Evolutionary conservation across 345 rosid genomes (phyloP).

Genomic region (Hirschfeldia incana): DNA sequence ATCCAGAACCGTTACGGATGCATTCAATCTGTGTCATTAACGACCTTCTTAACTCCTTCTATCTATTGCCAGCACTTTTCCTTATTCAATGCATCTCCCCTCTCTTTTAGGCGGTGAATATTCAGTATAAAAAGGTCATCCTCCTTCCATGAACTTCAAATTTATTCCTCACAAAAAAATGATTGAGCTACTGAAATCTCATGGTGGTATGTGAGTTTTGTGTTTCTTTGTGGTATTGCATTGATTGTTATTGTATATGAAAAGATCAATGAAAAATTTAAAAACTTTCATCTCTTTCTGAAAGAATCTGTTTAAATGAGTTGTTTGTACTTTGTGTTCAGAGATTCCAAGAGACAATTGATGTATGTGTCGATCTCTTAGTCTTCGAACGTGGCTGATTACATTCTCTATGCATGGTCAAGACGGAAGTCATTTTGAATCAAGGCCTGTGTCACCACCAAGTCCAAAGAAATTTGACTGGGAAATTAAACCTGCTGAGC

Average conservation of each 20-base stretch:
- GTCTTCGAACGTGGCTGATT: conserved; percentile 13
- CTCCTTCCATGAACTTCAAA: too few species aligned
- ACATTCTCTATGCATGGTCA: conserved; percentile 62
- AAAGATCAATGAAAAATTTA: background rate
- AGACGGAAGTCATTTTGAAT: conserved; percentile 95
- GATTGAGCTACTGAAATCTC: conserved; percentile 71
- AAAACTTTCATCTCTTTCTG: conserved; percentile 8
- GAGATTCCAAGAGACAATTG: background rate
- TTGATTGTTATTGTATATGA: background rate
- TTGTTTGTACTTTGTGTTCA: background rate
- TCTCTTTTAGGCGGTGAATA: too few species aligned
- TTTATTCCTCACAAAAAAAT: conserved; percentile 31
- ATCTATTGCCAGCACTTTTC: too few species aligned
- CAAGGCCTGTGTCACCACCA: conserved; percentile 91
- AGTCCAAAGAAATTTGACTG: conserved; percentile 95
- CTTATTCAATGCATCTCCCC: too few species aligned
- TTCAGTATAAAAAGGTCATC: too few species aligned
- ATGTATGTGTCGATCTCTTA: conserved; percentile 3
- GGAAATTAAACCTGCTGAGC: conserved; percentile 94
- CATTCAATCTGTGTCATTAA: too few species aligned
- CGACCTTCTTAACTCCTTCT: too few species aligned
- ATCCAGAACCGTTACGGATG: too few species aligned
- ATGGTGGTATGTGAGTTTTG: conserved; percentile 85
- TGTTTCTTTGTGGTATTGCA: background rate
- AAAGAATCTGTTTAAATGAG: background rate